phyloP scores from a whole-genome alignment of 164 flowering plant species.

The Piper betle region DNA sequence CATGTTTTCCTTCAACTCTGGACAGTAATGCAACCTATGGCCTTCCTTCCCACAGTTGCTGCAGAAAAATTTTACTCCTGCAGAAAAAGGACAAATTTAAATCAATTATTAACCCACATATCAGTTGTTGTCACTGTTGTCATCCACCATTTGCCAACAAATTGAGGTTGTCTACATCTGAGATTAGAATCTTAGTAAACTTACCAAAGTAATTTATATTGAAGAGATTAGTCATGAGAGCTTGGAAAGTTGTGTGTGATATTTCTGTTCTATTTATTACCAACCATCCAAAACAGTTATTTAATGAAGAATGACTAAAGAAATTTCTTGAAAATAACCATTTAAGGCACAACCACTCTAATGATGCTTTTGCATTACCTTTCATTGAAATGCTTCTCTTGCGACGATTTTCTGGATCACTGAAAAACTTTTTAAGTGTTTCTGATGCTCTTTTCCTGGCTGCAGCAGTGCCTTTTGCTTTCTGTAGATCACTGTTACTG shows the following conservation, averaged over 20 bases:
- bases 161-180: too few relatives aligned
- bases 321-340: neutral
- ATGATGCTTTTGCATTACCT: constrained; percentile 24
- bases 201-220: neutral
- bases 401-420: constrained; percentile 75
- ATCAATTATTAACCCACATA: neutral
- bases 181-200: neutral
- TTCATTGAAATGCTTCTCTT: constrained; percentile 83
- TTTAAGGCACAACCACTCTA: neutral
- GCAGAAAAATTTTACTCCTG: constrained; percentile 73
- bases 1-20: constrained; percentile 32
- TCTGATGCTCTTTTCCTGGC: constrained; percentile 84
- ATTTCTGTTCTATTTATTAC: neutral
- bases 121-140: neutral
- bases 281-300: neutral
- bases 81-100: neutral
- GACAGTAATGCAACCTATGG: constrained; percentile 73
- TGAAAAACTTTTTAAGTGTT: constrained; percentile 56
- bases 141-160: neutral
- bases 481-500: constrained; percentile 22
- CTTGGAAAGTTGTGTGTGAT: too few relatives aligned
- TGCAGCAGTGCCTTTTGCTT: constrained; percentile 72
- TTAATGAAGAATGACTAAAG: neutral
- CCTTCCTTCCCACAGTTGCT: constrained; percentile 74
- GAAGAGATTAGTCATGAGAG: neutral